phyloP scores from a whole-genome alignment of 345 rosid genomes.

The Trapa bicornis region DNA sequence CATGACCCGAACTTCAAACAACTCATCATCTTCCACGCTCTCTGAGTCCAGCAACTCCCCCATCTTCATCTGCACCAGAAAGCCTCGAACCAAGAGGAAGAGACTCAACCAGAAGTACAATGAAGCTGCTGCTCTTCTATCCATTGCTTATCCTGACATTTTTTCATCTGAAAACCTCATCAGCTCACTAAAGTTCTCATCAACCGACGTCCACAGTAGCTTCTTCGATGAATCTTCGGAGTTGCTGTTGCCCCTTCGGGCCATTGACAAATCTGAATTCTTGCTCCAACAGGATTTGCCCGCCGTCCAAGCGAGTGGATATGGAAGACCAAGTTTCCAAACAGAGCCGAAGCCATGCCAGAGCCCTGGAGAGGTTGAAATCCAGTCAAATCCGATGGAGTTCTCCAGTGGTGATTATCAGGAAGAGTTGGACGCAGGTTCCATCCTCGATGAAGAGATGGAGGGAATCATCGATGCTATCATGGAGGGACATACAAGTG shows the following conservation, averaged over 20 bases:
- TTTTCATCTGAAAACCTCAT: conserved; percentile 37
- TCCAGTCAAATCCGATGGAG: conserved; percentile 19
- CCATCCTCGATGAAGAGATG: conserved; percentile 64
- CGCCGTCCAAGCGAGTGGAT: conserved; percentile 11
- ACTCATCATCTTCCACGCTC: conserved; percentile 61
- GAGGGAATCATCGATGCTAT: conserved; percentile 70
- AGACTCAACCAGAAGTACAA: conserved; percentile 89
- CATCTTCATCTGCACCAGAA: conserved; percentile 66
- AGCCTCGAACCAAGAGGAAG: conserved; percentile 65
- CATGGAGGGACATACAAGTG: conserved; percentile 40
- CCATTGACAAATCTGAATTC: conserved; percentile 39
- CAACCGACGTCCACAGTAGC: conserved; percentile 17
- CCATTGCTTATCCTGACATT: conserved; percentile 69
- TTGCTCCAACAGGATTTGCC: conserved; percentile 26
- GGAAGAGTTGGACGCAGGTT: conserved; percentile 67
- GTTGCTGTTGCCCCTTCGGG: conserved; percentile 47
- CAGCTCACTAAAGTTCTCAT: conserved; percentile 23
- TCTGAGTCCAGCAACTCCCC: conserved; percentile 75
- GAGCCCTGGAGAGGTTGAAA: conserved; percentile 24
- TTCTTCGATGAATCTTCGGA: conserved; percentile 44
- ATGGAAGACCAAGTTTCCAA: conserved; percentile 15
- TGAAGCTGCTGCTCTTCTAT: conserved; percentile 90
- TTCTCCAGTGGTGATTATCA: conserved; percentile 10
- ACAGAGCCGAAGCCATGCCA: conserved; percentile 22
- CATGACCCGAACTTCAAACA: conserved; percentile 27